Base-by-base conservation (phyloP, 2,329 filamentous ascomycete genomes). In the Verticillium tricorpus region DNA sequence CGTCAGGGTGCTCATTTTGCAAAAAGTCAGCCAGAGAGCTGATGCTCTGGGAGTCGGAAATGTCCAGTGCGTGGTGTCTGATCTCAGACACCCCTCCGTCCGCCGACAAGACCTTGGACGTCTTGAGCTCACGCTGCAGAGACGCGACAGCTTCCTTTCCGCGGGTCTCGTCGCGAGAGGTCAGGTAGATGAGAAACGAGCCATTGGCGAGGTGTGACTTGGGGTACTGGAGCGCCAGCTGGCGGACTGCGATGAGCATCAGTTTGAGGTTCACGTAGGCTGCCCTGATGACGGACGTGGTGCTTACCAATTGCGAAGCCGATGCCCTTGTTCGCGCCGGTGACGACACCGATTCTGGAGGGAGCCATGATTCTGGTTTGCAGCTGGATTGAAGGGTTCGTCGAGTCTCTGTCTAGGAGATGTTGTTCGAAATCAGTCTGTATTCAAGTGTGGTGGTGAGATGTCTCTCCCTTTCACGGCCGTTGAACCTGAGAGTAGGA, bases 181-280 rank as follows among this genome's bases (percentile, higher is more conserved):
- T 83, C 2, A 85, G 75, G 70, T 85, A 85, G 60, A 85, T 81
- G 37, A 82, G 72, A 31, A 85, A 73, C 2, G 79, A 73, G 1
- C 79, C 79, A 60, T 71, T 76, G 63, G 79, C 78, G 61, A 81
- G 70, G 4, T 77, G 69, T 3, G 81, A 84, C 25, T 74, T 75
- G 2, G 81, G 80, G 64, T 84, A 84, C 63, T 82, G 77, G 17
- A 85, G 74, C 12, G 82, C 82, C 31, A 85, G 76, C 56, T 84
- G 78, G 62, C 81, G 79, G 62, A 85, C 82, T 64, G 82, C 79
- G 19, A 79, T 78, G 8, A 14, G 81, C 72, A 25, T 79, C 79
- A 61, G 83, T 78, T 28, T 28, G 28, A 6, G 28, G 5, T 28
- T 28, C 60, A 78, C 64, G 60, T 59, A 17, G 35, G 57, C 19